These are phyloP conservation scores for Candida loeiensis DNA, from an alignment of 805 yeast genomes.

Conservation along the genomic window DNA sequence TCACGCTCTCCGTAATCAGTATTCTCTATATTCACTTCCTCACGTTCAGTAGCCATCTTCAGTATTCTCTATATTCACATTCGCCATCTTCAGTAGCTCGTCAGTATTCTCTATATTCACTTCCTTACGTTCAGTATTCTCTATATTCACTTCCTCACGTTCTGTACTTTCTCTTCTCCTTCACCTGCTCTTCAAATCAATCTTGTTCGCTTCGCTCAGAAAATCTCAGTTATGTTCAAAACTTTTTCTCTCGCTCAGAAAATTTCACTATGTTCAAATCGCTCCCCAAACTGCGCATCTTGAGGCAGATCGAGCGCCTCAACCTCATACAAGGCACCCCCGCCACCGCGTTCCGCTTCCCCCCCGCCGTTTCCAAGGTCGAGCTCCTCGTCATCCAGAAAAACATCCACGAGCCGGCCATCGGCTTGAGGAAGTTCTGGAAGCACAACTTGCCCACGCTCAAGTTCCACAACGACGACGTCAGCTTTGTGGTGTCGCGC, in stretches of 20 bases:
- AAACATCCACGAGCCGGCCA: conserved; percentile 45
- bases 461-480: conserved; percentile 75
- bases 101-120: too few relatives aligned
- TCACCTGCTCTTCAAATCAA: too few relatives aligned
- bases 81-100: too few relatives aligned
- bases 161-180: too few relatives aligned
- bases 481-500: conserved; percentile 59
- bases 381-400: conserved; percentile 51
- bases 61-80: too few relatives aligned
- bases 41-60: too few relatives aligned
- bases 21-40: too few relatives aligned
- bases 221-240: neutral
- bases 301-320: conserved; percentile 49
- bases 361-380: conserved; percentile 31
- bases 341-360: conserved; percentile 32
- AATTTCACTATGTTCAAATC: conserved; percentile 17
- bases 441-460: conserved; percentile 67
- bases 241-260: neutral
- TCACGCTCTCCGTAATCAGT: too few relatives aligned
- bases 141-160: neutral
- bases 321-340: conserved; percentile 51
- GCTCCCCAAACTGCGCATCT: conserved; percentile 39
- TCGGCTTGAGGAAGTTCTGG: conserved; percentile 77
- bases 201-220: neutral
- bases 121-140: too few relatives aligned